Percentiles rank a stretch among this genome's conserved stretches.
These are phyloP conservation scores for Lyophyllum decastes DNA, from an alignment of 768 basidiomycete genomes.

Conservation along the genomic window DNA sequence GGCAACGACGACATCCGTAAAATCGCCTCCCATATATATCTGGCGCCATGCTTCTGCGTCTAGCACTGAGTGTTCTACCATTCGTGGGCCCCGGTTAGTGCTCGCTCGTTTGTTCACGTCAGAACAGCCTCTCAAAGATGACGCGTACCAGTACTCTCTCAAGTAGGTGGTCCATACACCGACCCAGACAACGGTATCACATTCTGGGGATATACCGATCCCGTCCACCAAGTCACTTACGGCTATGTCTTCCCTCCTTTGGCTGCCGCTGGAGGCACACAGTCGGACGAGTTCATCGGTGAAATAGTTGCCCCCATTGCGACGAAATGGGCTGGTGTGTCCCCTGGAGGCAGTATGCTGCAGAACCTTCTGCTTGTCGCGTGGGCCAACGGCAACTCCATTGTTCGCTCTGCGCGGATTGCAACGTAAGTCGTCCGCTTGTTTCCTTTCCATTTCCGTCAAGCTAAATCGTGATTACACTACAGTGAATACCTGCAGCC, in stretches of 20 bases:
- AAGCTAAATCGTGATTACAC: not conserved
- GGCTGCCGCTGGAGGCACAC: conserved; percentile 14
- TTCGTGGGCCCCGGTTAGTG: conserved; percentile 30
- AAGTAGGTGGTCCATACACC: conserved; percentile 40
- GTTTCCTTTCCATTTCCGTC: not conserved
- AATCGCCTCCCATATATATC: not conserved
- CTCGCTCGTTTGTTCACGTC: not conserved
- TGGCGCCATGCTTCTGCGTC: conserved; percentile 15
- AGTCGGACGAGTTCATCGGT: conserved; percentile 59
- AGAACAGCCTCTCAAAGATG: not conserved
- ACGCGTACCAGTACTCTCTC: conserved; percentile 36
- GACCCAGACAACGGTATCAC: conserved; percentile 59
- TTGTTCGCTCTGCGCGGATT: conserved; percentile 54
- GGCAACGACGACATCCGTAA: not conserved
- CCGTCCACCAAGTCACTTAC: conserved; percentile 41
- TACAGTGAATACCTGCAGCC: conserved; percentile 56
- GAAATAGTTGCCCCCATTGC: conserved; percentile 59
- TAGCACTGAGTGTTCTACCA: conserved; percentile 27
- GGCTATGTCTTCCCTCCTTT: conserved; percentile 57
- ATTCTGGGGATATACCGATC: conserved; percentile 47
- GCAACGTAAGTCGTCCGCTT: conserved; percentile 50
- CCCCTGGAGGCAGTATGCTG: conserved; percentile 57
- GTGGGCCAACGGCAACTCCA: conserved; percentile 56
- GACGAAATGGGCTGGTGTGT: conserved; percentile 56
- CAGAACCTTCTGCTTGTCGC: conserved; percentile 58